Evolutionary conservation across 352 stramenopile species (phyloP).

Genomic region (Phytophthora uliginosa): DNA sequence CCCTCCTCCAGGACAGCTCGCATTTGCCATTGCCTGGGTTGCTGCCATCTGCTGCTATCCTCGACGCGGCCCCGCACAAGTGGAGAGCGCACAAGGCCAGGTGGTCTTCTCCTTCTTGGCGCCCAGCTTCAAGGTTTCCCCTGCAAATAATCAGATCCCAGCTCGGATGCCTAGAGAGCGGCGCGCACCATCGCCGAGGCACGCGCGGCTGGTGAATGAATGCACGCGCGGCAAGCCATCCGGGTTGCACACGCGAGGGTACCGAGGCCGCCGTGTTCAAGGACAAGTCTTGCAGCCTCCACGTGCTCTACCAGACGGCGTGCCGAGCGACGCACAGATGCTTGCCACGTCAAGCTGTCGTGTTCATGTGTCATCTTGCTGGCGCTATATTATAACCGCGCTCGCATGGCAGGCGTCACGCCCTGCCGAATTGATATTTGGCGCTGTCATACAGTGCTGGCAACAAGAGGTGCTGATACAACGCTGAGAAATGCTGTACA

Average conservation of each 20-base stretch:
- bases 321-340: conserved; percentile 2
- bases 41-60: not conserved
- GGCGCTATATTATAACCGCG: not conserved
- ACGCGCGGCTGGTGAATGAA: conserved; percentile 20
- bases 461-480: too few species aligned
- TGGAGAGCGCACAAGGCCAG: not conserved
- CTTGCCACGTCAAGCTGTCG: conserved; percentile 9
- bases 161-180: conserved; percentile 9
- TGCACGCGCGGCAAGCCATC: not conserved
- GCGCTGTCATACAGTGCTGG: not conserved
- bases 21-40: not conserved
- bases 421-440: not conserved
- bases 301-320: not conserved
- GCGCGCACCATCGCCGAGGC: conserved; percentile 17
- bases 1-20: not conserved
- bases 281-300: not conserved
- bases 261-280: not conserved
- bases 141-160: conserved; percentile 27
- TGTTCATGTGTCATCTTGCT: conserved; percentile 6
- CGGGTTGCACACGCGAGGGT: conserved; percentile 1
- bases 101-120: not conserved
- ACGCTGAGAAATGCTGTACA: conserved; percentile 5
- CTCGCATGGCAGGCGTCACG: too few species aligned
- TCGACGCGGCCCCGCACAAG: not conserved
- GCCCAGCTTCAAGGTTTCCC: conserved; percentile 18